A percentile compares a stretch with the other conserved stretches of the same genome.
phyloP scores from a whole-genome alignment of 2,329 filamentous ascomycete genomes.

The Penicillium oxalicum region DNA sequence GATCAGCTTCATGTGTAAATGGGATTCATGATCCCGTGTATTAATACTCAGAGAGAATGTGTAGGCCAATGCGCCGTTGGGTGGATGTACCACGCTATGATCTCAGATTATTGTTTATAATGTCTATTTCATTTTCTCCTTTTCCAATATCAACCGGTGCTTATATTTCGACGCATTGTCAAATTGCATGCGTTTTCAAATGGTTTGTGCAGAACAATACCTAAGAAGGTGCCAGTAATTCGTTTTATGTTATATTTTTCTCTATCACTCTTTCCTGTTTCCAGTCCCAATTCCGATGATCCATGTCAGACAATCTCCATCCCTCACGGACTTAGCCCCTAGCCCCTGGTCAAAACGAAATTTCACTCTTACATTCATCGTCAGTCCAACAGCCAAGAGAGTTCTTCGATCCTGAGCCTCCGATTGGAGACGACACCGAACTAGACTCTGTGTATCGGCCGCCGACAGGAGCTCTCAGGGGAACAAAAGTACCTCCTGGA shows the following conservation, averaged over 20 bases:
- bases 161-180: no score
- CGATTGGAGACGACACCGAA: not conserved
- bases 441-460: not conserved
- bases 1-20: conserved; percentile 6
- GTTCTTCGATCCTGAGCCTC: not conserved
- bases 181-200: no score
- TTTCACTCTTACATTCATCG: conserved; percentile 6
- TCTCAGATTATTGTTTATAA: conserved; percentile 20
- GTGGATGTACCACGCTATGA: conserved; percentile 14
- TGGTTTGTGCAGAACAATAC: no score
- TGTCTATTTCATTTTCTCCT: conserved; percentile 14
- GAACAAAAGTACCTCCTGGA: not conserved
- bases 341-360: not conserved
- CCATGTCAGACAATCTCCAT: no score
- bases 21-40: conserved; percentile 23
- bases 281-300: no score
- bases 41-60: conserved; percentile 28
- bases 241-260: no score
- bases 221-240: no score
- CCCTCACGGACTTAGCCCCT: no score
- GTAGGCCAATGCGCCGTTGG: conserved; percentile 22
- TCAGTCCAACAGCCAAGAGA: conserved; percentile 8
- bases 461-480: not conserved
- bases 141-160: not conserved
- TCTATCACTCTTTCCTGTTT: no score